phyloP scores from a whole-genome alignment of 345 rosid genomes.

The Boechera retrofracta region DNA sequence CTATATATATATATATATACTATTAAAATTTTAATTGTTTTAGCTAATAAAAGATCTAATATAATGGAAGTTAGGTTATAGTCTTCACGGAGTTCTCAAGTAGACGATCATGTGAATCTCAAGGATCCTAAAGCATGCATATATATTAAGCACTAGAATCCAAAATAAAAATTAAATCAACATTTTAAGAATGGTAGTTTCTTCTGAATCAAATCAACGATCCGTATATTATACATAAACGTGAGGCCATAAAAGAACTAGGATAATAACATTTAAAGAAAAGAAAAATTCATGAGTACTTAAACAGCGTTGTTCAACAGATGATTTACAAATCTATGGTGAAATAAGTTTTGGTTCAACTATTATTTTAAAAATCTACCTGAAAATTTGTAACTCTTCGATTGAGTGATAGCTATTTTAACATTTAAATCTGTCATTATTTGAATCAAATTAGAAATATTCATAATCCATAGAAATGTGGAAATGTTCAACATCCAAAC shows the following conservation, averaged over 20 bases:
- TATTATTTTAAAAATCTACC: neutral
- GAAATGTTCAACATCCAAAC: slow-evolving; percentile 1
- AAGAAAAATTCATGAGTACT: neutral
- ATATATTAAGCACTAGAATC: neutral
- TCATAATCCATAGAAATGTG: neutral
- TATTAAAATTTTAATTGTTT: neutral
- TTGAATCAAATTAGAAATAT: neutral
- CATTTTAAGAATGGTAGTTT: neutral
- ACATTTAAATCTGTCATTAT: neutral
- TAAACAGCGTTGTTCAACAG: neutral
- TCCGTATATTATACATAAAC: neutral
- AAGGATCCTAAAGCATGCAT: neutral
- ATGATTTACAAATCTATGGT: neutral
- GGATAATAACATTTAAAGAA: neutral
- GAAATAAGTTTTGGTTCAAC: neutral
- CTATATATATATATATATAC: neutral
- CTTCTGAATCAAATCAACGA: neutral
- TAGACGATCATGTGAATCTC: slow-evolving; percentile 43
- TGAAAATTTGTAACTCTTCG: neutral
- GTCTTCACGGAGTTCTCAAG: slow-evolving; percentile 42
- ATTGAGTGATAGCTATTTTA: neutral
- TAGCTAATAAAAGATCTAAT: neutral
- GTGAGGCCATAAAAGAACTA: slow-evolving; percentile 19
- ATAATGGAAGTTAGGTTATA: slow-evolving; percentile 28
- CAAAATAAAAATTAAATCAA: slow-evolving; percentile 2